A percentile compares a stretch with the other conserved stretches of the same genome.
phyloP scores from a whole-genome alignment of 345 rosid genomes.

The Eucalyptus regnans region DNA sequence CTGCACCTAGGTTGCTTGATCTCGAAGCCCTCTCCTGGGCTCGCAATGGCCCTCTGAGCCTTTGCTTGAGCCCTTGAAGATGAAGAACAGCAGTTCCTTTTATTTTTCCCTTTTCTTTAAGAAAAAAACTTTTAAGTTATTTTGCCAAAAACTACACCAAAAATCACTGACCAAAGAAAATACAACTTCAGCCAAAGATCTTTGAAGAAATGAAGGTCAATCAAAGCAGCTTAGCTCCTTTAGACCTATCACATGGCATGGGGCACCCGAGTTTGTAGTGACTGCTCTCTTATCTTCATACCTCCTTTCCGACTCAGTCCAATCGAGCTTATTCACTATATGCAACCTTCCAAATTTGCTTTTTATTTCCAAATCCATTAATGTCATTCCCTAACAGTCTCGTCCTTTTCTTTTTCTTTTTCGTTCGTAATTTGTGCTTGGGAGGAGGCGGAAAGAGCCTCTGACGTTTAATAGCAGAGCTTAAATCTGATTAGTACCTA shows the following conservation, averaged over 20 bases:
- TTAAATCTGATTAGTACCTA: no score
- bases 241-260: no score
- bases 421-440: no score
- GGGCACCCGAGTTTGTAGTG: no score
- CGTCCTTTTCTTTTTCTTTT: fast-evolving
- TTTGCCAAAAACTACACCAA: background rate
- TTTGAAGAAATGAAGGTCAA: background rate
- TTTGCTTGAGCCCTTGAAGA: background rate
- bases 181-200: background rate
- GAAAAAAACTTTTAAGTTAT: background rate
- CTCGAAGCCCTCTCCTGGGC: background rate
- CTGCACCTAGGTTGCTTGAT: background rate
- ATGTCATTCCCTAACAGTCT: no score
- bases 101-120: background rate
- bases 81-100: background rate
- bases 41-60: fast-evolving
- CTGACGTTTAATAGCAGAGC: no score
- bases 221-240: background rate
- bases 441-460: no score
- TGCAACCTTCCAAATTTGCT: no score
- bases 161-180: background rate
- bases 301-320: no score
- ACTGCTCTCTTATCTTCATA: no score
- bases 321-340: no score
- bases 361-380: no score